phyloP scores from a whole-genome alignment of 305 asterid genomes.

The Solanum hybrid region DNA sequence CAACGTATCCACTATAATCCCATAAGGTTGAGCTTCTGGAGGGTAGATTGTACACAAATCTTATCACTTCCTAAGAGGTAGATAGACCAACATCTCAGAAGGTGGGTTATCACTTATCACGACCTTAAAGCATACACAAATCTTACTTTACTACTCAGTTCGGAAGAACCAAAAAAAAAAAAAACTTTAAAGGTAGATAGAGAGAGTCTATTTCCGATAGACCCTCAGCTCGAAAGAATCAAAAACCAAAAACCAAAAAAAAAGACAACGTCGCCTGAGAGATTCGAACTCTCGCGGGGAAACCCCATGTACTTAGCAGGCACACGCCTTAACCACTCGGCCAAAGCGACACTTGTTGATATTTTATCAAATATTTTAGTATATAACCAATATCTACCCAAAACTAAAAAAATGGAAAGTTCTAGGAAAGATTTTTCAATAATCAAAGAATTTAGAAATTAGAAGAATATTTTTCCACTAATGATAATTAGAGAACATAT shows the following conservation, averaged over 20 bases:
- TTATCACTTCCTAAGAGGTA: not conserved
- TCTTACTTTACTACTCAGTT: not conserved
- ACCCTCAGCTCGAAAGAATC: not conserved
- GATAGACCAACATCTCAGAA: not conserved
- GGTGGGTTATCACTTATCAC: not conserved
- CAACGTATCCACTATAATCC: not conserved
- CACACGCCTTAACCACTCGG: conserved; percentile 99
- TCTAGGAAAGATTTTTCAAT: not conserved
- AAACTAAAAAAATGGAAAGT: not conserved
- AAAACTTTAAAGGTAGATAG: not conserved
- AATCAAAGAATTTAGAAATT: not conserved
- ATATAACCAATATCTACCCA: no score
- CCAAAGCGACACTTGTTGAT: conserved; percentile 63
- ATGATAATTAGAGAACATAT: not conserved
- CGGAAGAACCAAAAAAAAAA: not conserved
- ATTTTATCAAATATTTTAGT: no score
- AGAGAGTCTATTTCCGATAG: not conserved
- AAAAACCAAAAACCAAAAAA: not conserved
- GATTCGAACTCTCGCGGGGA: conserved; percentile 99
- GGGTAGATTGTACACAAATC: not conserved
- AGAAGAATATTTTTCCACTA: not conserved
- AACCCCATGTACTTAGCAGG: conserved; percentile 99
- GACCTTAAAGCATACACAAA: not conserved
- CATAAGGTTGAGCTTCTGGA: not conserved
- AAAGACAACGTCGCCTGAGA: conserved; percentile 79